Conservation (phyloP, 352 stramenopile genomes). For the Phytophthora agathidicida region DNA sequence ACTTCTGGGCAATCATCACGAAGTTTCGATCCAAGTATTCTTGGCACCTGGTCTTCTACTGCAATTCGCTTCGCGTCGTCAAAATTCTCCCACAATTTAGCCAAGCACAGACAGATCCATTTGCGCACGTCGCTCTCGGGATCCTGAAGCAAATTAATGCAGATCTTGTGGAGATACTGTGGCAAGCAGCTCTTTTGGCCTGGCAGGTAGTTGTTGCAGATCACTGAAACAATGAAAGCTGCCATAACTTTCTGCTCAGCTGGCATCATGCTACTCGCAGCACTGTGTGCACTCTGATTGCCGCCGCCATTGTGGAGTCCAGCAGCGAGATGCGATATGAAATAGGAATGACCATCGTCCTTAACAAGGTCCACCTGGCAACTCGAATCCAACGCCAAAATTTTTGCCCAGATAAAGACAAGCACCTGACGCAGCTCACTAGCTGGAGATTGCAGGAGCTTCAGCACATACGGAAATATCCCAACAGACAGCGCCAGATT, state of each 20-base stretch:
- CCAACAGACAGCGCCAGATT: slow-evolving; percentile 94
- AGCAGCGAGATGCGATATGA: slow-evolving; percentile 93
- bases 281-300: slow-evolving; percentile 34
- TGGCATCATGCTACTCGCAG: slow-evolving; percentile 55
- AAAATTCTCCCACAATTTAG: slow-evolving; percentile 95
- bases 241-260: slow-evolving; percentile 95
- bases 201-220: slow-evolving; percentile 92
- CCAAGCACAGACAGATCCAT: slow-evolving; percentile 93
- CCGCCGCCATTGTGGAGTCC: slow-evolving; percentile 53
- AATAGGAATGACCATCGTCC: slow-evolving; percentile 95
- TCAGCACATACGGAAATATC: slow-evolving; percentile 99
- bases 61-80: slow-evolving; percentile 85
- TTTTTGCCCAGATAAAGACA: slow-evolving; percentile 93
- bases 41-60: slow-evolving; percentile 88
- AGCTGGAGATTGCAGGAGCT: slow-evolving; percentile 95
- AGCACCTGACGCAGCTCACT: slow-evolving; percentile 96
- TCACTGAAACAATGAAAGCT: slow-evolving; percentile 95
- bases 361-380: slow-evolving; percentile 97
- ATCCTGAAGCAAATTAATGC: slow-evolving; percentile 67
- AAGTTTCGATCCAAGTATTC: slow-evolving; percentile 81
- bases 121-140: slow-evolving; percentile 74
- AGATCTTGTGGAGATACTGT: slow-evolving; percentile 88
- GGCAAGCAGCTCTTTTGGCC: slow-evolving; percentile 95
- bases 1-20: slow-evolving; percentile 91
- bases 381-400: slow-evolving; percentile 96